Percentiles rank a stretch among this genome's conserved stretches.
These are phyloP conservation scores for Plasmodium inui DNA, from an alignment of 169 alveolate species.

Conservation along the genomic window DNA sequence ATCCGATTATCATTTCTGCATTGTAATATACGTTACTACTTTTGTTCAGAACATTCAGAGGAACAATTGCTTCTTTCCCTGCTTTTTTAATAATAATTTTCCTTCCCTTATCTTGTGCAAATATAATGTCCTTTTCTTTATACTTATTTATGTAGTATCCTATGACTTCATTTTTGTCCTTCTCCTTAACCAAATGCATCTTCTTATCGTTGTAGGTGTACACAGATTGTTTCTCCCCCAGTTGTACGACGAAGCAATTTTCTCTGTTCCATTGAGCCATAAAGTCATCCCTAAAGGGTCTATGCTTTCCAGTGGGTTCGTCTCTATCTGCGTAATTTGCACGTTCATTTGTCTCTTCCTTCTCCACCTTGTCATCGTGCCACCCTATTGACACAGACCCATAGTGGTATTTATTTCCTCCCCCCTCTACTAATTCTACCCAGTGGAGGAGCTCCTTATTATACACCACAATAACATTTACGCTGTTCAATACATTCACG, in stretches of 20 bases:
- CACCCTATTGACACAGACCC: not conserved
- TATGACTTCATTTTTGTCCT: constrained; percentile 10
- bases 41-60: constrained; percentile 22
- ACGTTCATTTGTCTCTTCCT: not conserved
- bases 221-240: not conserved
- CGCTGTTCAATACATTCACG: constrained; percentile 10
- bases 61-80: not conserved
- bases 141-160: constrained; percentile 48
- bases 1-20: constrained; percentile 37
- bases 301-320: not conserved
- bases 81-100: constrained; percentile 21
- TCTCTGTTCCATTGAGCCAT: constrained; percentile 23
- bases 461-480: constrained; percentile 39
- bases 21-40: constrained; percentile 45
- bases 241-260: constrained; percentile 10
- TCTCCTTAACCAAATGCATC: constrained; percentile 6
- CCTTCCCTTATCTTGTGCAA: constrained; percentile 16
- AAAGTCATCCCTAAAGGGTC: constrained; percentile 15
- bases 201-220: constrained; percentile 17
- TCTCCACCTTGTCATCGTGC: not conserved
- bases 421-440: constrained; percentile 32
- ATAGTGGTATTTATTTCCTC: constrained; percentile 17
- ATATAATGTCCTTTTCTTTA: constrained; percentile 30
- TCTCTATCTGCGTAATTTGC: not conserved
- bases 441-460: constrained; percentile 32